Base-by-base conservation (phyloP, 2,329 filamentous ascomycete species). In the Dactylellina haptotyla region DNA sequence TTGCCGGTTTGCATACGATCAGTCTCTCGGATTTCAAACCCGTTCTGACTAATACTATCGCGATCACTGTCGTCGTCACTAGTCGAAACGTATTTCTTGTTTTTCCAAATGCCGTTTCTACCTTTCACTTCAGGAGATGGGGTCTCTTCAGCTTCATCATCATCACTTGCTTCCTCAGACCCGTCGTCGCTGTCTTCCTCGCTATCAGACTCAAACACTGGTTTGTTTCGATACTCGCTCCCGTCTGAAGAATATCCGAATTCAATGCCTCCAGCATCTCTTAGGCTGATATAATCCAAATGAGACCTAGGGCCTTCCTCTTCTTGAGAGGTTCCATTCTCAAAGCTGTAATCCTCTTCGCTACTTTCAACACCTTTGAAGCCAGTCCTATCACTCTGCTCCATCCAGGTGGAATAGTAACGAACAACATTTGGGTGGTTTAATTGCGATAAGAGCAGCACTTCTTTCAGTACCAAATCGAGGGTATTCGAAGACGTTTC, bases 341-440 rank as follows among this genome's bases (percentile, higher is more conserved):
- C 61, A 37, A 70, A 54, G 18, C 69, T 75, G 18, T 67, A 65
- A 4, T 56, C 61, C 32, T 75, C 75, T 18, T 71, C 74, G 16
- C 51, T 48, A 64, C 56, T 72, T 28, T 69, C 70, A 26, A 65
- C 59, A 46, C 62, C 70, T 43, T 53, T 39, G 53, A 74, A 65
- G 14, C 30, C 25, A 23, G 32, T 64, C 81, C 59, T 66, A 64
- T 78, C 76, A 30, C 75, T 75, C 77, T 93, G 89, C 80, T 98
- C 94, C 0, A 95, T 87, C 95, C 95, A 99, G 1, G 95, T 93
- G 62, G 93, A 93, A 81, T 93, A 97, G 80, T 99, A 99, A 48
- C 95, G 88, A 67, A 97, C 92, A 16, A 90, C 87, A 76, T 88
- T 88, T 2, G 93, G 93, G 80, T 98, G 94, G 78, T 96, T 97